Conservation (phyloP, 805 yeast genomes). For the Tetrapisispora iriomotensis region DNA sequence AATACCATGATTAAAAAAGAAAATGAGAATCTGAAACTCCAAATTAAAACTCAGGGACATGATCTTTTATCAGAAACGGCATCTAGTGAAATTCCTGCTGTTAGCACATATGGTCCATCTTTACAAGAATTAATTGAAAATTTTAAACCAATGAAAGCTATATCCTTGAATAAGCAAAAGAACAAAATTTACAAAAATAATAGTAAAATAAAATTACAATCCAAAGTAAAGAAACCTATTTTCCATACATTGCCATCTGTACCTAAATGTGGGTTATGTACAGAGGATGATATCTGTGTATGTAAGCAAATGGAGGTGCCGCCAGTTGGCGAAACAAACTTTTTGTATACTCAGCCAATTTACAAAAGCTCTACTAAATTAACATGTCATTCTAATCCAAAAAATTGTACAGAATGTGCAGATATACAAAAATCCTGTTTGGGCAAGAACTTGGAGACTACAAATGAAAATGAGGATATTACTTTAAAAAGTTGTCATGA, state of each 20-base stretch:
- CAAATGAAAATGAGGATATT: no score
- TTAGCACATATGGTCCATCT: conserved; percentile 19
- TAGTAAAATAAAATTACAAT: conserved; percentile 10
- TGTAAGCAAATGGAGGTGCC: conserved; percentile 69
- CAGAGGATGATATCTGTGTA: conserved; percentile 85
- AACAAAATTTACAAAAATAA: conserved; percentile 6
- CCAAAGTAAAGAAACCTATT: conserved; percentile 2
- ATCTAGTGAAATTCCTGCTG: no score
- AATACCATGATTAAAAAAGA: conserved; percentile 1
- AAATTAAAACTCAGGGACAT: no score
- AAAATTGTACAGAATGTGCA: conserved; percentile 45
- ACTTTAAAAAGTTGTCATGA: no score
- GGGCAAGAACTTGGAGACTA: neutral
- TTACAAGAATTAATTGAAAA: conserved; percentile 1
- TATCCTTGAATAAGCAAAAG: neutral
- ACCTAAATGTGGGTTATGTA: conserved; percentile 75
- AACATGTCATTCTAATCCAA: conserved; percentile 36
- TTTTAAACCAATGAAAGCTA: conserved; percentile 47
- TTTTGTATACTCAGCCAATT: neutral
- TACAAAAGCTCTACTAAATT: conserved; percentile 3
- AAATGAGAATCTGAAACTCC: conserved; percentile 7
- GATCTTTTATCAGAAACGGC: no score
- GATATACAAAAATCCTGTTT: conserved; percentile 26
- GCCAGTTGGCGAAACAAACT: neutral
- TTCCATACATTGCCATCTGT: no score